phyloP scores from a whole-genome alignment of 352 stramenopile genomes.

The Pythium phragmitis region DNA sequence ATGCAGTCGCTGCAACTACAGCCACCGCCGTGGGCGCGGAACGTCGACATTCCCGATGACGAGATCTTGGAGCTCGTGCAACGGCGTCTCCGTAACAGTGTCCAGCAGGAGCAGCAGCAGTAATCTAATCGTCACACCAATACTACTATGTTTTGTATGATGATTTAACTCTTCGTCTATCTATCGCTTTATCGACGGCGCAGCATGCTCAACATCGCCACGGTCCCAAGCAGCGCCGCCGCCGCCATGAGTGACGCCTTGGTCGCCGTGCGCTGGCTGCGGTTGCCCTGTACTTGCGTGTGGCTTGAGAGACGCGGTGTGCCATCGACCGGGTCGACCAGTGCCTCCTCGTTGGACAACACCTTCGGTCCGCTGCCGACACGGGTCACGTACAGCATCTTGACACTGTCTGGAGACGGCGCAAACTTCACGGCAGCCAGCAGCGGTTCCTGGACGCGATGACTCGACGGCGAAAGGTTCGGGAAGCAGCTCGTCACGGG shows the following conservation, averaged over 20 bases:
- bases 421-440: slow-evolving; percentile 9
- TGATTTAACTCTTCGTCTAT: background rate
- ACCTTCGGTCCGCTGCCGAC: slow-evolving; percentile 53
- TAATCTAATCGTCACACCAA: slow-evolving; percentile 8
- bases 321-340: slow-evolving; percentile 51
- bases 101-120: slow-evolving; percentile 16
- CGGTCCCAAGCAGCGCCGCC: slow-evolving; percentile 5
- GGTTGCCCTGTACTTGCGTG: background rate
- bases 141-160: background rate
- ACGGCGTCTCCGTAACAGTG: slow-evolving; percentile 2
- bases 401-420: slow-evolving; percentile 34
- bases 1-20: slow-evolving; percentile 53
- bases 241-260: slow-evolving; percentile 3
- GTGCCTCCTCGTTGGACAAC: slow-evolving; percentile 34
- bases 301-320: slow-evolving; percentile 21
- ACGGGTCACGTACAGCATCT: slow-evolving; percentile 70
- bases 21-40: slow-evolving; percentile 46
- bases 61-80: slow-evolving; percentile 56
- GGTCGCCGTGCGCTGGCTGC: background rate
- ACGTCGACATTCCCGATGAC: slow-evolving; percentile 44
- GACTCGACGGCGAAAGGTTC: background rate
- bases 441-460: background rate
- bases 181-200: slow-evolving; percentile 10
- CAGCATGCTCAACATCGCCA: slow-evolving; percentile 6
- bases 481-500: slow-evolving; percentile 25